A percentile compares a stretch with the other conserved stretches of the same genome.
Conservation (phyloP, 176 grass and related monocot species). For the Oryza meyeriana region DNA sequence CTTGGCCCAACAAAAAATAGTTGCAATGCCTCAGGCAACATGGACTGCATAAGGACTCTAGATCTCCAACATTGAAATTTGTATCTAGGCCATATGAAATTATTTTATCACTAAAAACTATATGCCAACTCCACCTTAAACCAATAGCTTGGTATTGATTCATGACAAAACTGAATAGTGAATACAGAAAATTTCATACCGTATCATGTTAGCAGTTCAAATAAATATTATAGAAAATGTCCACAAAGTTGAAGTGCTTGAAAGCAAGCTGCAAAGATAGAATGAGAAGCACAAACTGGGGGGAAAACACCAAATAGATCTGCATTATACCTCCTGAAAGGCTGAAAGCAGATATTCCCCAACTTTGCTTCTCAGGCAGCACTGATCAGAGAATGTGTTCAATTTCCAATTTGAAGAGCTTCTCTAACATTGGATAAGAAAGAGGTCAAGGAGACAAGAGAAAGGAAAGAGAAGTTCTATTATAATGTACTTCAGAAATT, state of each 20-base stretch:
- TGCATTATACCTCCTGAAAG: conserved; percentile 36
- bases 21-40: too few relatives aligned
- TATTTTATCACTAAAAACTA: not conserved
- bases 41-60: too few relatives aligned
- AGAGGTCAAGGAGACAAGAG: conserved; percentile 1
- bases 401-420: conserved; percentile 14
- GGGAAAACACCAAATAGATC: not conserved
- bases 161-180: not conserved
- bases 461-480: too few relatives aligned
- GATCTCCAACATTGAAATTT: too few relatives aligned
- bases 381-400: not conserved
- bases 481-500: too few relatives aligned
- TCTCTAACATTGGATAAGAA: conserved; percentile 22
- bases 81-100: too few relatives aligned
- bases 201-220: not conserved
- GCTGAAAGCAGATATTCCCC: not conserved
- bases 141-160: not conserved
- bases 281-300: not conserved
- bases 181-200: not conserved
- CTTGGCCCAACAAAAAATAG: too few relatives aligned
- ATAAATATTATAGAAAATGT: too few relatives aligned
- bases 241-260: not conserved
- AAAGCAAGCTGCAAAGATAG: not conserved
- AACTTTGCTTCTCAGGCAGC: not conserved
- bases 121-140: not conserved